Evolutionary conservation across 176 grass and related monocot genomes (phyloP), one percentile per base, ranked within the genome.

Genomic region (Avena sativa): DNA sequence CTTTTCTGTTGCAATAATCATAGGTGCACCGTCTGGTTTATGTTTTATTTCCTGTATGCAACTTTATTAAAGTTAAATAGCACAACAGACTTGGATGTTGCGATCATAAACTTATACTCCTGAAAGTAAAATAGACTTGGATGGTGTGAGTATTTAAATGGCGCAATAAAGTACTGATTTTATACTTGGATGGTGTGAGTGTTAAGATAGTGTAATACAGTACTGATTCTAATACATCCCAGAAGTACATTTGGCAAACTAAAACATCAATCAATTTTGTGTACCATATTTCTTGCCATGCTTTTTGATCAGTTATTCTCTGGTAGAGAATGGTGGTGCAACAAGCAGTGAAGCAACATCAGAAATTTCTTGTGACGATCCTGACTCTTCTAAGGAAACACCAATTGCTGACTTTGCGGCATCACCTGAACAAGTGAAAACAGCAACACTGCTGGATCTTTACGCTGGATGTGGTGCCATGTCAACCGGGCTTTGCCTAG

Each of bases 391-490:
- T 12, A 84, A 78, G 48, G 51, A 49, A n/a, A 86, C 89, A 78
- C 12, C 23, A 17, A 52, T 23, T 55, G 32, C 38, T 55, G 62
- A 88, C 26, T 51, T 23, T 43, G 79, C 46, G 12, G 11, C 23
- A 48, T 5, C 49, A 74, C 80, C 76, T 48, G 84, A 25, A 26
- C 85, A 82, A 63, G 85, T 60, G 4, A 81, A 89, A 59, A 56
- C 71, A 5, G 3, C 81, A 34, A 78, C 74, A 3, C 81, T 97
- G 46, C 49, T 97, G 25, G 92, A 97, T 40, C 88, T 97, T 58
- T 97, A 94, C 75, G 94, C 88, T 20, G 90, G 92, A 23, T 97
- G 92, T 60, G 94, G 90, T 6, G 94, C 77, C 43, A 94, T 97
- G 92, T 97, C 88, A 4, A 94, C 92, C 16, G 86, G 88, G 7